Conservation (phyloP, 306 rosid genomes). For the Quercus dentata region DNA sequence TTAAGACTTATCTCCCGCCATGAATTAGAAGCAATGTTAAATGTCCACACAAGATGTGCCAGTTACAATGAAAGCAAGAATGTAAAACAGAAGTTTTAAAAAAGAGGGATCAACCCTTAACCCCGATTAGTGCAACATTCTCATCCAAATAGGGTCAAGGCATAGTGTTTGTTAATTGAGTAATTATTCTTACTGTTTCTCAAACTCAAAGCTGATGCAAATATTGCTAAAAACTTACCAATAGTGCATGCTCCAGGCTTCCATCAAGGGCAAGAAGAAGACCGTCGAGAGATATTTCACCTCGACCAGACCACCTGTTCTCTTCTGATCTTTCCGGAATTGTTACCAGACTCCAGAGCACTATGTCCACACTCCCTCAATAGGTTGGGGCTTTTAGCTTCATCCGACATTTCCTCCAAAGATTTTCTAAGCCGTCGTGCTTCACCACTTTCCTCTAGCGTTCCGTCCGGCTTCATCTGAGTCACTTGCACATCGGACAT, state of each 20-base stretch:
- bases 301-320: conserved; percentile 86
- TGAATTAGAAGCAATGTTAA: background rate
- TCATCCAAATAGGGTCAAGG: no score
- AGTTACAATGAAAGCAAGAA: background rate
- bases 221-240: conserved; percentile 53
- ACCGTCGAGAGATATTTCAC: conserved; percentile 86
- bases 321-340: conserved; percentile 68
- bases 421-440: no score
- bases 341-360: conserved; percentile 40
- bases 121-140: background rate
- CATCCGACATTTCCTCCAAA: conserved; percentile 48
- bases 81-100: background rate
- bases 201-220: conserved; percentile 1
- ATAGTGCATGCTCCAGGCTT: conserved; percentile 88
- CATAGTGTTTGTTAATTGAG: background rate
- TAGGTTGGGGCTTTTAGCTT: conserved; percentile 53
- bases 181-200: background rate
- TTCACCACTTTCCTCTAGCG: no score
- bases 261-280: conserved; percentile 95
- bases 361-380: conserved; percentile 72
- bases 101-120: background rate
- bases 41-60: background rate
- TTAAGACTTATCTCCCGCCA: background rate
- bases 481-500: no score
- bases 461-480: no score